Percentiles rank a stretch among this genome's conserved stretches.
These are phyloP conservation scores for Hypholoma sublateritium DNA, from an alignment of 768 basidiomycete species.

Conservation along the genomic window DNA sequence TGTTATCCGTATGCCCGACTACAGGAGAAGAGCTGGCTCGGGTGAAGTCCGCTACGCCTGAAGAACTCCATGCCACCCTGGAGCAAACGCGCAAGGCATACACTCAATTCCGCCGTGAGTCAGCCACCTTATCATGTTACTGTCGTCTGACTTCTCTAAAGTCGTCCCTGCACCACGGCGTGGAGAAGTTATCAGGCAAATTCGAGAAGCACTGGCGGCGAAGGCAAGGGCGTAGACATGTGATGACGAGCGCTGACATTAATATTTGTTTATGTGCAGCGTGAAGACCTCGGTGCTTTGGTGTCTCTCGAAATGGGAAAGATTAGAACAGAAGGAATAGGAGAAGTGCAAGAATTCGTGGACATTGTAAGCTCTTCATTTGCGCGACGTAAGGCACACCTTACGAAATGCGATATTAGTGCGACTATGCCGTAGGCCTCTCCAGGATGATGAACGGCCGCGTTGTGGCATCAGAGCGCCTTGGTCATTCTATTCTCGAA, in stretches of 20 bases:
- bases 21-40: slow-evolving; percentile 84
- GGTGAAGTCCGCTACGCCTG: slow-evolving; percentile 69
- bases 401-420: slow-evolving; percentile 44
- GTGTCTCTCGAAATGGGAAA: slow-evolving; percentile 92
- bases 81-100: slow-evolving; percentile 76
- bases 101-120: slow-evolving; percentile 55
- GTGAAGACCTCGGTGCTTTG: slow-evolving; percentile 76
- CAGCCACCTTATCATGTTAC: background rate
- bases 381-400: slow-evolving; percentile 4
- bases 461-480: slow-evolving; percentile 84
- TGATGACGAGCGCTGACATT: slow-evolving; percentile 1
- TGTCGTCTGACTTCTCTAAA: slow-evolving; percentile 7
- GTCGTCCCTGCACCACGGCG: slow-evolving; percentile 82
- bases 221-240: slow-evolving; percentile 51
- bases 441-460: slow-evolving; percentile 94
- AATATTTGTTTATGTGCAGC: slow-evolving; percentile 36
- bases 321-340: slow-evolving; percentile 85
- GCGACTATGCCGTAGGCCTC: slow-evolving; percentile 91
- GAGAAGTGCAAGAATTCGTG: slow-evolving; percentile 94
- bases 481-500: slow-evolving; percentile 90
- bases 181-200: slow-evolving; percentile 87
- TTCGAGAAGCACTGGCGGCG: slow-evolving; percentile 74
- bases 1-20: slow-evolving; percentile 77
- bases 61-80: slow-evolving; percentile 71
- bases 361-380: slow-evolving; percentile 71